A percentile compares a stretch with the other conserved stretches of the same genome.
Evolutionary conservation across 202 grass and related monocot genomes (phyloP).

Genomic region (Eragrostis tef): DNA sequence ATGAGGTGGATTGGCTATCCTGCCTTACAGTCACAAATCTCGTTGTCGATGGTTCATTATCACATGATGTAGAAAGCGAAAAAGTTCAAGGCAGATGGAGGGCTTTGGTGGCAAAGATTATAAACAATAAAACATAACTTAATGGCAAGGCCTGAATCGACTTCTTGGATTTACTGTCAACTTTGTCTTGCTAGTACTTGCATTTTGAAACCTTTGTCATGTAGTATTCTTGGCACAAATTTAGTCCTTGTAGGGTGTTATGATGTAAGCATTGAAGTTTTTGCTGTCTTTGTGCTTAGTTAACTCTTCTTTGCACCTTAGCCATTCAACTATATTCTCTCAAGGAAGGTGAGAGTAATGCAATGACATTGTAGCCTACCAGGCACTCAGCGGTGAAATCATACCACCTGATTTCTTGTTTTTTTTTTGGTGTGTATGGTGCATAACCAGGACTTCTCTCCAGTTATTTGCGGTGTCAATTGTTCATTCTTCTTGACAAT

Average conservation of each 20-base stretch:
- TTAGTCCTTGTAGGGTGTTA: neutral
- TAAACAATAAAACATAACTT: neutral
- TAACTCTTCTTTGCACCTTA: neutral
- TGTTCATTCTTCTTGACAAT: no score
- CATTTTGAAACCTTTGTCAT: neutral
- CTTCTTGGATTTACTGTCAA: neutral
- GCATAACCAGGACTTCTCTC: no score
- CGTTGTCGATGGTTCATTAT: neutral
- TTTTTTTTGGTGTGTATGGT: no score
- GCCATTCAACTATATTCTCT: neutral
- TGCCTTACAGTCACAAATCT: conserved; percentile 43
- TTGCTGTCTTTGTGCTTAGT: neutral
- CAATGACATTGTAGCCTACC: neutral
- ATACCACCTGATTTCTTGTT: neutral
- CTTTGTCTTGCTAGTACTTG: neutral
- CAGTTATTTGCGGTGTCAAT: no score
- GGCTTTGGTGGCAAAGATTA: conserved; percentile 4
- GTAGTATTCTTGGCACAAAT: neutral
- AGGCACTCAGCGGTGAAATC: neutral
- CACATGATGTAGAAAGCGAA: neutral
- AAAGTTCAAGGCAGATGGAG: conserved; percentile 42
- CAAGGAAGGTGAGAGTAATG: neutral
- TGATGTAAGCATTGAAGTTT: neutral
- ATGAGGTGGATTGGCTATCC: conserved; percentile 51
- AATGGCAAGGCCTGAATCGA: neutral